Evolutionary conservation across 495 filamentous ascomycete genomes (phyloP).

Genomic region (Daldinia childiae): DNA sequence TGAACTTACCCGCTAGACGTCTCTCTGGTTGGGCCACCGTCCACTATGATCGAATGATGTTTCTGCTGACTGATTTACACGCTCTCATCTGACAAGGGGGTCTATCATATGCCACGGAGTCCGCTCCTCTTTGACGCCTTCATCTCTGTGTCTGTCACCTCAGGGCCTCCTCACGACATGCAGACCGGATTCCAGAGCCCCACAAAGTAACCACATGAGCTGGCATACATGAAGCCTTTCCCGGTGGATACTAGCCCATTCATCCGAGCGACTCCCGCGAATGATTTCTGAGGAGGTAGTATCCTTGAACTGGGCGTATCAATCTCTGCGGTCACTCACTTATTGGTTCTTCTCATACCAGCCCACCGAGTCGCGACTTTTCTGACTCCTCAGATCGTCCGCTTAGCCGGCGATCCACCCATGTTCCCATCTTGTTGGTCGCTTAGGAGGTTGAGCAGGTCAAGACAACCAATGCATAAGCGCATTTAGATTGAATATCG

Average conservation of each 20-base stretch:
- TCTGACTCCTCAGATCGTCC: conserved; percentile 41
- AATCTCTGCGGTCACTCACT: conserved; percentile 35
- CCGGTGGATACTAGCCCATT: conserved; percentile 45
- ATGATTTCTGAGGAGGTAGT: conserved; percentile 44
- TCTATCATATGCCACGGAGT: conserved; percentile 42
- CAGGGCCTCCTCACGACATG: conserved; percentile 39
- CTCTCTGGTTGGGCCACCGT: conserved; percentile 28
- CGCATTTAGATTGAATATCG: conserved; percentile 33
- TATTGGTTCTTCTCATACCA: conserved; percentile 32
- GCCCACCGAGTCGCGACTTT: conserved; percentile 41
- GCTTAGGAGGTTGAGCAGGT: conserved; percentile 21
- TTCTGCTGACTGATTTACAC: conserved; percentile 37
- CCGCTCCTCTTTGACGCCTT: conserved; percentile 35
- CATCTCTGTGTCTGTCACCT: conserved; percentile 35
- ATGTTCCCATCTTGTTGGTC: conserved; percentile 24
- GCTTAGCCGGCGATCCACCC: conserved; percentile 40
- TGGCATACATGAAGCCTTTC: conserved; percentile 47
- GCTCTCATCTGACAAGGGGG: conserved; percentile 28
- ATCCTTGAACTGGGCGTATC: conserved; percentile 43
- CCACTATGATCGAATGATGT: conserved; percentile 37
- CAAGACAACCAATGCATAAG: conserved; percentile 23
- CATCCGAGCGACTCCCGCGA: conserved; percentile 43
- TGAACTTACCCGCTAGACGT: conserved; percentile 27
- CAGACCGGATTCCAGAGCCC: conserved; percentile 38
- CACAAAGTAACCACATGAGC: conserved; percentile 47